Evolutionary conservation across 2,329 filamentous ascomycete genomes (phyloP).

Genomic region (Venturiaceae sp.): DNA sequence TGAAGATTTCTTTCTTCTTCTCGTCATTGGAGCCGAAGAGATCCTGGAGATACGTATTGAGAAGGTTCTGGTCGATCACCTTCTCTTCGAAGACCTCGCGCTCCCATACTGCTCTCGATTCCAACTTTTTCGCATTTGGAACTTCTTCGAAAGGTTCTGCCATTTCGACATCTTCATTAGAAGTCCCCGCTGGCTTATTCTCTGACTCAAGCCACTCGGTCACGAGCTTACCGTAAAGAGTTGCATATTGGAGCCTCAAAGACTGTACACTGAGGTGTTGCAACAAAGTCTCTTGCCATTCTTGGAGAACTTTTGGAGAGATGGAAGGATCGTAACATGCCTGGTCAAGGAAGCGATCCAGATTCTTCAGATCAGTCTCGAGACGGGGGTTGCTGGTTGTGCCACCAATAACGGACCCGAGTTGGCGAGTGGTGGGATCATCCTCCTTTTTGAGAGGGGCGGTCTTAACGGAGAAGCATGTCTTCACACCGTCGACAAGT

Average conservation of each 20-base stretch:
- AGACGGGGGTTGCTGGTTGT: not conserved
- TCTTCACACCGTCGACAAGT: not conserved
- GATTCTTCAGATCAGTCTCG: not conserved
- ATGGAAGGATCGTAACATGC: not conserved
- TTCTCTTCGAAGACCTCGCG: constrained; percentile 21
- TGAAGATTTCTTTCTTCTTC: constrained; percentile 10
- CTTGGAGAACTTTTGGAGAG: not conserved
- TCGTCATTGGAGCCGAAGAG: constrained; percentile 16
- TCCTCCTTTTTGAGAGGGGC: not conserved
- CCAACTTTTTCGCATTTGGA: constrained; percentile 19
- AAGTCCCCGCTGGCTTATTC: constrained; percentile 13
- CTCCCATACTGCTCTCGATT: constrained; percentile 21
- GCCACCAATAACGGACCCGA: not conserved
- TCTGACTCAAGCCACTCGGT: not conserved
- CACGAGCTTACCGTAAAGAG: not conserved
- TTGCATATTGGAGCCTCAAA: not conserved
- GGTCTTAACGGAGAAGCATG: not conserved
- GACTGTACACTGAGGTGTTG: not conserved
- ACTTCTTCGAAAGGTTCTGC: constrained; percentile 21
- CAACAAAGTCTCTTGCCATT: not conserved
- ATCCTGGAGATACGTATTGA: constrained; percentile 17
- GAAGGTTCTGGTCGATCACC: constrained; percentile 13
- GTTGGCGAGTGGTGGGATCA: not conserved
- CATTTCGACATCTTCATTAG: constrained; percentile 17
- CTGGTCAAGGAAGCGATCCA: not conserved